These are phyloP conservation scores for Malus hybrid DNA, from an alignment of 331 rosid genomes.

Conservation along the genomic window DNA sequence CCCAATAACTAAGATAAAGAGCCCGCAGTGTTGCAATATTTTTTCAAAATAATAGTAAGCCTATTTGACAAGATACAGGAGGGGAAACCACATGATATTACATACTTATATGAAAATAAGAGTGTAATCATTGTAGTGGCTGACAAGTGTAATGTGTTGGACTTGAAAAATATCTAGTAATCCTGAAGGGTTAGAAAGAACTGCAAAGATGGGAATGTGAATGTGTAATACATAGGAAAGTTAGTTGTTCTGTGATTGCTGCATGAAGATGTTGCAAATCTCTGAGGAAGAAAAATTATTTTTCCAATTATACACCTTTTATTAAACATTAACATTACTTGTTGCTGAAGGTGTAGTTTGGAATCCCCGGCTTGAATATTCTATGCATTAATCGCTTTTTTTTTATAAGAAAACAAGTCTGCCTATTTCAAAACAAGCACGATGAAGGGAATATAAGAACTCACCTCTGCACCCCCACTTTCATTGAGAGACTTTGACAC, in stretches of 20 bases:
- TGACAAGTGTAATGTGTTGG: neutral
- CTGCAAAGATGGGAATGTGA: neutral
- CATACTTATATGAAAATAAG: neutral
- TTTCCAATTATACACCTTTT: neutral
- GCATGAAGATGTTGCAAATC: neutral
- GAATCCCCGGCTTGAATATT: neutral
- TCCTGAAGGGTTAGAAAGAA: neutral
- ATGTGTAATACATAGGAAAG: neutral
- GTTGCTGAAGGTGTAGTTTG: neutral
- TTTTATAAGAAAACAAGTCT: no score
- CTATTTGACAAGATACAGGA: neutral
- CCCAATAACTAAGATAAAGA: neutral
- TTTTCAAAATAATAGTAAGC: neutral
- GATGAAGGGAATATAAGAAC: constrained; percentile 17
- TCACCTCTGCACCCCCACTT: constrained; percentile 88
- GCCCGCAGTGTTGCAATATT: neutral
- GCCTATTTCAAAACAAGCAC: neutral
- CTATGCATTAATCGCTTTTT: neutral
- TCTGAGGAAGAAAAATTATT: neutral
- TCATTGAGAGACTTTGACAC: constrained; percentile 70
- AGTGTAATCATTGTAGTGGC: neutral
- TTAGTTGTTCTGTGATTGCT: neutral
- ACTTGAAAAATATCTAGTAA: neutral
- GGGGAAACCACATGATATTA: neutral
- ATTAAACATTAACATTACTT: neutral